Evolutionary conservation across 2,329 filamentous ascomycete genomes (phyloP).

Genomic region (Trichophyton benhamiae): DNA sequence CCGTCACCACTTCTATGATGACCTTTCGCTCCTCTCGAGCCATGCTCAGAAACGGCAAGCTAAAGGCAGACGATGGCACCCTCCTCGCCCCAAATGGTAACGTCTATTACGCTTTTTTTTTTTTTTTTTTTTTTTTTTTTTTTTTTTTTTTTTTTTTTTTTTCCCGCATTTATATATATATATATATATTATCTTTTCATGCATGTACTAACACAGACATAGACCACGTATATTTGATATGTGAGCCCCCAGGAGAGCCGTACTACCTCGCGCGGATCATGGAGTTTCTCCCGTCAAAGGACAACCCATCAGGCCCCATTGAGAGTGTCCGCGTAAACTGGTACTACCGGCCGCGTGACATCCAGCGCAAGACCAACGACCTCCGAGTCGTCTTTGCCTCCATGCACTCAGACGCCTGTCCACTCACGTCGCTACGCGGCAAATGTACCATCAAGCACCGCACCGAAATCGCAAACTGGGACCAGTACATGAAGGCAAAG

Average conservation of each 20-base stretch:
- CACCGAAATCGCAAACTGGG: constrained; percentile 69
- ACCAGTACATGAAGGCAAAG: constrained; percentile 69
- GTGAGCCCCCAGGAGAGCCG: constrained; percentile 91
- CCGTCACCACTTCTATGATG: constrained; percentile 67
- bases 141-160: too few species aligned
- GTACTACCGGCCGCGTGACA: constrained; percentile 95
- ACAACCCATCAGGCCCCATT: constrained; percentile 59
- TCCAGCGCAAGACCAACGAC: constrained; percentile 82
- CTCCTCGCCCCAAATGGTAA: constrained; percentile 72
- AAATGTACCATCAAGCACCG: constrained; percentile 86
- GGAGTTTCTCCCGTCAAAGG: constrained; percentile 83
- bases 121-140: too few species aligned
- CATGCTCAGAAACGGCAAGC: constrained; percentile 58
- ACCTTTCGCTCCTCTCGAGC: constrained; percentile 64
- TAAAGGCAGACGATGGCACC: constrained; percentile 85
- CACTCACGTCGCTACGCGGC: constrained; percentile 79
- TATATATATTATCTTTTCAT: constrained; percentile 9
- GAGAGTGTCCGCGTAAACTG: constrained; percentile 90
- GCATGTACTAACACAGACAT: constrained; percentile 10
- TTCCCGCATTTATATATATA: constrained; percentile 7
- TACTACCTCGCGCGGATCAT: constrained; percentile 97
- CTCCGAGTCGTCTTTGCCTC: constrained; percentile 85
- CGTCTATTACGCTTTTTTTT: constrained; percentile 23
- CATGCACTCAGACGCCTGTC: constrained; percentile 96
- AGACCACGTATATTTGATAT: constrained; percentile 91